Conservation (phyloP, 345 rosid species). For the Rubroshorea leprosula region DNA sequence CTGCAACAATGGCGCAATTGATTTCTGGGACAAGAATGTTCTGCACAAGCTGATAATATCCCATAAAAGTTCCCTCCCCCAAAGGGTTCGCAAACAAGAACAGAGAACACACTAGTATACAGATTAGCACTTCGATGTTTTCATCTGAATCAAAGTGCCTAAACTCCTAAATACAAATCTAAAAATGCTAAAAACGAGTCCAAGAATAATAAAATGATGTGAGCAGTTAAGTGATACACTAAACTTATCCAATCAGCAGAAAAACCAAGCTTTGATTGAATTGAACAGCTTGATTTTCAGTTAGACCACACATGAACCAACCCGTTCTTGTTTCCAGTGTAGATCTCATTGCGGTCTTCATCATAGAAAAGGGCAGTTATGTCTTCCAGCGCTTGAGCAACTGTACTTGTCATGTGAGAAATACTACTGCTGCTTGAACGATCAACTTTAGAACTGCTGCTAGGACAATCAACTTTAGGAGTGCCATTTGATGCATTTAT, state of each 20-base stretch:
- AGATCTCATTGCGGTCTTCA: constrained; percentile 90
- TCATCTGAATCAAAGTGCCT: constrained; percentile 16
- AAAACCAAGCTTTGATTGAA: no score
- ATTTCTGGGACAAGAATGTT: not conserved
- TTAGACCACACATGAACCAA: constrained; percentile 92
- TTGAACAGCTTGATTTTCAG: constrained; percentile 30
- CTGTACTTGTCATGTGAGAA: constrained; percentile 48
- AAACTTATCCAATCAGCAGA: not conserved
- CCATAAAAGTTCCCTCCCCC: no score
- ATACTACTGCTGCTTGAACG: constrained; percentile 38
- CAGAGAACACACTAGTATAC: not conserved
- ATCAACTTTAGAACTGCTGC: no score
- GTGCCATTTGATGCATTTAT: constrained; percentile 58
- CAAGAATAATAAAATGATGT: constrained; percentile 1
- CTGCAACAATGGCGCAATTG: no score
- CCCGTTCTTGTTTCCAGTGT: constrained; percentile 79
- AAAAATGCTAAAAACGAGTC: not conserved
- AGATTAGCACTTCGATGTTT: not conserved
- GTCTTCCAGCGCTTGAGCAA: constrained; percentile 77
- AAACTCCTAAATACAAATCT: constrained; percentile 4
- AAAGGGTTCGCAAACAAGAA: not conserved
- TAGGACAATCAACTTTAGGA: constrained; percentile 39
- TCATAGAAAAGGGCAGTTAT: constrained; percentile 89
- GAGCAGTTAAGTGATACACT: not conserved
- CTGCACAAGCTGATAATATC: not conserved